Evolutionary conservation across 257 asterid species (phyloP), one percentile per base, ranked within the genome.

Genomic region (Verbascum thapsus): DNA sequence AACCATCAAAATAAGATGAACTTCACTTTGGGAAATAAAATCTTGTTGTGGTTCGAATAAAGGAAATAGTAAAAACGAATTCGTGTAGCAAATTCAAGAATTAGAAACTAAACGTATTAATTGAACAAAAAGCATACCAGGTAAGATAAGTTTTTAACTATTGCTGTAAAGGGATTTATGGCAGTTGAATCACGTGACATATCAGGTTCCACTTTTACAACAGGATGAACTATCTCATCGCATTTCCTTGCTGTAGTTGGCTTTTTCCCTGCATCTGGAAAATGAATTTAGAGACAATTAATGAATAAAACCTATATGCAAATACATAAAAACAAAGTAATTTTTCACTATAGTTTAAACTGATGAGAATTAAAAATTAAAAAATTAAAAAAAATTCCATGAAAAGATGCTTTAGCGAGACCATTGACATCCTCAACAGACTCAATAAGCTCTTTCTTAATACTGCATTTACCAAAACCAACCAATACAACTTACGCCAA

Each of bases 141-240:
- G 53, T 60, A 71, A 1, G 45, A 22, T 41, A 15, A 69, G 70
- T 48, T 70, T 58, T 76, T 67, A 11, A 80, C 79, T 62, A 71
- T 63, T 16, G 68, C 72, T 38, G 66, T 11, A 68, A 80, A 76
- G 30, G 75, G 57, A 50, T 7, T 10, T 20, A 65, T 8, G 18
- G 48, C 22, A 41, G n/a, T 55, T 3, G 16, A 38, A 53, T 61
- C 74, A 70, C 3, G 8, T 0, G 38, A 53, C 49, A 32, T 20
- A 54, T 39, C 85, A 12, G 74, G 78, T 62, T 75, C 84, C 37
- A 6, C 50, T 72, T 71, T 80, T 18, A 71, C 72, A 13, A 3
- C 34, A 10, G 72, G 71, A 59, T 60, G 32, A 38, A 23, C 23
- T 51, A 43, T 55, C 55, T 42, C 44, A 32, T 30, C 64, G n/a